Base-by-base conservation (phyloP, 371 early-diverging fungal genomes). In the Mortierella sp. region DNA sequence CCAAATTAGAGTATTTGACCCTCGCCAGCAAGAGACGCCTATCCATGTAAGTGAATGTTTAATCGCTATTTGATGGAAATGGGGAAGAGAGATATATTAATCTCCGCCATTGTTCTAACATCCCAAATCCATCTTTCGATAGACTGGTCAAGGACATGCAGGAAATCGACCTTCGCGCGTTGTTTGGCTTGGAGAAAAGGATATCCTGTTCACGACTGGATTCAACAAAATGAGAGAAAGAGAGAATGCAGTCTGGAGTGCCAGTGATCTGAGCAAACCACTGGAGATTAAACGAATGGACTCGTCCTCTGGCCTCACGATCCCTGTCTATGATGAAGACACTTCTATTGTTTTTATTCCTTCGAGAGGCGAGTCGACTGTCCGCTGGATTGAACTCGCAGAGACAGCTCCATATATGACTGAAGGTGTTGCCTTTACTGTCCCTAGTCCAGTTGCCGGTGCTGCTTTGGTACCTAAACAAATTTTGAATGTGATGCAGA, bases 321-420 rank as follows among this genome's bases (percentile, higher is more conserved):
- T 89, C 7, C 94, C 95, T 0, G 74, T 94, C 17, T 94, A 88
- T 67, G 96, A 96, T 68, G 86, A 88, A 47, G 96, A 96, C 64
- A 94, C 95, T 0, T 88, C 86, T 17, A 86, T 93, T 12, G 70
- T 94, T 37, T 94, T 90, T 67, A 62, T 94, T 26, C 82, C 71
- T 6, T 64, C 78, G 0, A 88, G 90, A 51, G 93, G 94, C 37
- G 95, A 94, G 66, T 86, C 89, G 3, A 85, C 83, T 6, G 72
- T 95, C 15, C 87, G 91, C 12, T 93, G 92, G 75, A 70, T 89
- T 19, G 92, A 93, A 76, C 80, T 86, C 47, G 73, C 84, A 29
- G 83, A 84, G 10, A 58, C 84, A 15, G 61, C 72, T 3, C 89
- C 89, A 6, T 72, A 83, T 29, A 68, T 90, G 54, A 79, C 83